Evolutionary conservation across 176 grass and related monocot genomes (phyloP), one percentile per base, ranked within the genome.

Genomic region (Oryza officinalis): DNA sequence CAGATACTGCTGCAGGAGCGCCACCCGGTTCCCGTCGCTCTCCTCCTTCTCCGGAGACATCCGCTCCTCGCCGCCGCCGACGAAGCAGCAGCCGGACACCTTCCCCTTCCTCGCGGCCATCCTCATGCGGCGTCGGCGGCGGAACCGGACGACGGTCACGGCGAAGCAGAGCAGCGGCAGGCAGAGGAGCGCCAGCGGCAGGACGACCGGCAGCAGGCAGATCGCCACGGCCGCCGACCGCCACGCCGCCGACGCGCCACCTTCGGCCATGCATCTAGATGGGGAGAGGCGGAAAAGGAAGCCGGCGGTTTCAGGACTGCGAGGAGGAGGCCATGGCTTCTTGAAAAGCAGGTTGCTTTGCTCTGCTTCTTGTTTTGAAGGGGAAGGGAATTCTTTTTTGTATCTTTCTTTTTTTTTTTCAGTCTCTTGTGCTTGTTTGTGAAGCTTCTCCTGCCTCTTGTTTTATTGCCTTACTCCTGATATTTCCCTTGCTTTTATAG

Each of bases 1-100:
- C 57, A 93, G 85, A 76, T 96, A 96, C 81, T 85, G 84, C 13
- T 80, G 76, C 81, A 96, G 87, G 41, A 88, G 66, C 80, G 80
- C 69, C 1, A 14, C 59, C 15, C 77, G 57, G 18, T 46, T 23
- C 49, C 54, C 81, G 8, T 8, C 43, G 54, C 26, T 69, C 9
- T 25, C 74, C 18, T 61, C 70, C 35, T 71, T 45, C 14, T 68
- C 41, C 13, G 9, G 44, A 8, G 25, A 2, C 11, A 3, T 4
- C 10, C 25, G 27, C 61, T 35, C 49, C 13, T 47, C 13, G 13
- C 45, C 4, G 2, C 60, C 60, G 9, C 20, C 46, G n/a, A 22
- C 8, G 6, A 38, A 47, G 50, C 47, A 46, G 65, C 54, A 1
- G 0, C 66, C 18, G 1, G 20, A 0, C 20, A 4, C 32, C 25